These are phyloP conservation scores for Vigna mungo DNA, from an alignment of 306 rosid species.

Conservation along the genomic window DNA sequence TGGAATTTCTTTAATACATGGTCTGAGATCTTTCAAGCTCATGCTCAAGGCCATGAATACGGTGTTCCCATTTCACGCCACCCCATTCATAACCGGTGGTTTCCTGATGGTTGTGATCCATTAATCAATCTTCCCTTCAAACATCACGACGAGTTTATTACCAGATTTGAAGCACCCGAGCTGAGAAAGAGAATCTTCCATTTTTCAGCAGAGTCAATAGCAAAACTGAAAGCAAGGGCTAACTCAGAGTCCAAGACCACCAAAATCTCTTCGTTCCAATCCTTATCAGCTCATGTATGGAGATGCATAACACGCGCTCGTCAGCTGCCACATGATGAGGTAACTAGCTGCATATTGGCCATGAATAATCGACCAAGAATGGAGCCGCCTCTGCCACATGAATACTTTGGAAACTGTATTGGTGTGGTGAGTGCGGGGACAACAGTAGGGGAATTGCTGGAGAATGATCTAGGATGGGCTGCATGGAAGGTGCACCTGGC, in stretches of 20 bases:
- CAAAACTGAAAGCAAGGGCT: constrained; percentile 61
- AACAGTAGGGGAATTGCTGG: neutral
- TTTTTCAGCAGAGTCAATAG: constrained; percentile 55
- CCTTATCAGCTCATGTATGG: constrained; percentile 65
- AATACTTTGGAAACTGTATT: constrained; percentile 30
- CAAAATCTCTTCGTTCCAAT: constrained; percentile 59
- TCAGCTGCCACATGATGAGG: neutral
- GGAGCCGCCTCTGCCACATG: constrained; percentile 49
- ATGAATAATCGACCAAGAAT: constrained; percentile 52
- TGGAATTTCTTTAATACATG: constrained; percentile 63
- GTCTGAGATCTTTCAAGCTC: constrained; percentile 62
- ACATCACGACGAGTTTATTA: constrained; percentile 47
- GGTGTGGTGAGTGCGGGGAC: neutral
- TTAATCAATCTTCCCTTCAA: constrained; percentile 53
- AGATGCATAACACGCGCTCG: constrained; percentile 58
- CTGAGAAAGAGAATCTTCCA: constrained; percentile 64
- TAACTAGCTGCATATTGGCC: constrained; percentile 47
- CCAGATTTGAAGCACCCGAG: constrained; percentile 49
- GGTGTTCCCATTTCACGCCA: constrained; percentile 37
- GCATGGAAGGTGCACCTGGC: constrained; percentile 23
- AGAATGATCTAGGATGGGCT: constrained; percentile 42
- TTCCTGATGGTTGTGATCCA: constrained; percentile 51
- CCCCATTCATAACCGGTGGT: constrained; percentile 58
- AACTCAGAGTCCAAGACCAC: constrained; percentile 45
- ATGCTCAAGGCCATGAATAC: constrained; percentile 13